Evolutionary conservation across 2,329 filamentous ascomycete genomes (phyloP), one percentile per base, ranked within the genome.

Genomic region (Alternaria metachromatica): DNA sequence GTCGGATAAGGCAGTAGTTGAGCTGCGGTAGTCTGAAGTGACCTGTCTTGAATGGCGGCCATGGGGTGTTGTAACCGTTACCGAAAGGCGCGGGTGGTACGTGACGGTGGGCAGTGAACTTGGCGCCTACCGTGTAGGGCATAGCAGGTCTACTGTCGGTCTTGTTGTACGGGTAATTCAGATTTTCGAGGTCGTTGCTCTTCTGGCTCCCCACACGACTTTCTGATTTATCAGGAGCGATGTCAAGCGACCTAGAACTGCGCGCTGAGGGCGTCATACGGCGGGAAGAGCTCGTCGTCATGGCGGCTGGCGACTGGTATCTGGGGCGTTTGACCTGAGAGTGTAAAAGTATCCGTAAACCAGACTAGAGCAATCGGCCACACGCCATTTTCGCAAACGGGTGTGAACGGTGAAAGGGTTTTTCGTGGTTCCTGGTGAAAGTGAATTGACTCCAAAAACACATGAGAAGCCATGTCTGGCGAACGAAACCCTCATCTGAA

Each of bases 61-160:
- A 37, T 12, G 37, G 15, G 6, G 45, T 61, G 37, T 30, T 21
- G 41, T 64, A 60, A 13, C 20, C 37, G 41, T 25, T 21, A 18
- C 57, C 62, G 41, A 60, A 64, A 26, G 62, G 62, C 28, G 20
- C 15, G 6, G 57, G 41, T 28, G 62, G 51, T 15, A 57, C 10
- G 18, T 64, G 62, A 15, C 28, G 43, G 9, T 43, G 18, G 2
- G 54, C 58, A n/a, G 43, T 54, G 41, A 64, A 58, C 12, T 20
- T 50, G n/a, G 37, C 54, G 11, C 54, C 62, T 20, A 53, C 12
- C 4, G n/a, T 33, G 25, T 64, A 64, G 1, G 58, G 58, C 9
- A 55, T n/a, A 10, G n/a, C 13, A n/a, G 62, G 61, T 25, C 33
- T 60, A 15, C n/a, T 15, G 26, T 55, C n/a, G 13, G 15, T 9